Conservation (phyloP, 2,329 filamentous ascomycete genomes). For the Lasiodiplodia sp. region DNA sequence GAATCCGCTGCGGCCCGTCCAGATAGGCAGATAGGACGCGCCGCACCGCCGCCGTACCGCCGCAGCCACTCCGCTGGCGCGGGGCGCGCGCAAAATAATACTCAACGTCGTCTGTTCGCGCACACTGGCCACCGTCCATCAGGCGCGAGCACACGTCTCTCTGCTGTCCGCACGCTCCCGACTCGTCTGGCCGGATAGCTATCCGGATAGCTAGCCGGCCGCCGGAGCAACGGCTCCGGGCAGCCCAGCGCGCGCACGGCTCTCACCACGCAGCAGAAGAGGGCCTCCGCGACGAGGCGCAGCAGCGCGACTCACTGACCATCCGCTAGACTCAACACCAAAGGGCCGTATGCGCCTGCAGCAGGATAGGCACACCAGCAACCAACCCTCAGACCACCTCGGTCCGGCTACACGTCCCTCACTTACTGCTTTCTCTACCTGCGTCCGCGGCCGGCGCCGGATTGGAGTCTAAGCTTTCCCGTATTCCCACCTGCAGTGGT, state of each 20-base stretch:
- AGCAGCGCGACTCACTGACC: slow-evolving; percentile 18
- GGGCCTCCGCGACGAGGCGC: slow-evolving; percentile 20
- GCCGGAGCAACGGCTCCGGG: slow-evolving; percentile 18
- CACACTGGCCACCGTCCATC: slow-evolving; percentile 27
- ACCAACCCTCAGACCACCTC: slow-evolving; percentile 24
- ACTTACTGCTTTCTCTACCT: slow-evolving; percentile 11
- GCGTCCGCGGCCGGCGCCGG: neutral
- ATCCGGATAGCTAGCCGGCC: slow-evolving; percentile 26
- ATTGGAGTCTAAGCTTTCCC: slow-evolving; percentile 18
- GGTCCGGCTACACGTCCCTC: slow-evolving; percentile 15
- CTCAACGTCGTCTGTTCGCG: neutral
- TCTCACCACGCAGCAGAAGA: neutral
- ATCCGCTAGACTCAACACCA: slow-evolving; percentile 27
- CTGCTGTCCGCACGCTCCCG: slow-evolving; percentile 11
- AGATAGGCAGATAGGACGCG: slow-evolving; percentile 20
- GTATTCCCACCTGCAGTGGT: slow-evolving; percentile 10
- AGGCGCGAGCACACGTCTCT: slow-evolving; percentile 9
- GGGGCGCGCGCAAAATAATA: slow-evolving; percentile 2
- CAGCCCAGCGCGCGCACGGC: slow-evolving; percentile 1
- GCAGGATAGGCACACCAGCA: slow-evolving; percentile 10
- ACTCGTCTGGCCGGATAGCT: slow-evolving; percentile 22
- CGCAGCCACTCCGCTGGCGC: slow-evolving; percentile 14
- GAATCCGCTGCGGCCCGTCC: slow-evolving; percentile 14
- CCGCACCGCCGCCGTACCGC: slow-evolving; percentile 20
- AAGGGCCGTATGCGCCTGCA: slow-evolving; percentile 4